These are phyloP conservation scores for Rhodamnia argentea DNA, from an alignment of 345 rosid species.

Conservation along the genomic window DNA sequence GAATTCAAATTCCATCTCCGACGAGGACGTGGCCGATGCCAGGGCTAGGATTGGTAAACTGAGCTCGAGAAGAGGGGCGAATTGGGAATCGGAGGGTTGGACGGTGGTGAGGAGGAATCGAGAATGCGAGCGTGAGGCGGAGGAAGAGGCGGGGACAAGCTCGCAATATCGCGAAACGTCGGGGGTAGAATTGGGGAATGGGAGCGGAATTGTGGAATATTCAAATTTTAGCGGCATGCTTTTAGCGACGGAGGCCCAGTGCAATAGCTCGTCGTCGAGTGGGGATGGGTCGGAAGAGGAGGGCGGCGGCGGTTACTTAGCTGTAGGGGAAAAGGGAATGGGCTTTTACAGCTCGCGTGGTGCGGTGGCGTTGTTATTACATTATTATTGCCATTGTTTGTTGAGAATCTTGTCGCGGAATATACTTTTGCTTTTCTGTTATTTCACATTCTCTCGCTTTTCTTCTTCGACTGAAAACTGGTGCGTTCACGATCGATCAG, in stretches of 20 bases:
- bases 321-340: conserved; percentile 5
- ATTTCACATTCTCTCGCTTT: background rate
- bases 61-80: conserved; percentile 16
- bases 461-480: background rate
- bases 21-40: background rate
- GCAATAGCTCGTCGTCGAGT: background rate
- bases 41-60: conserved; percentile 29
- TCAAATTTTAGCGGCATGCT: background rate
- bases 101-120: conserved; percentile 17
- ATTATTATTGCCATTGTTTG: background rate
- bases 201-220: background rate
- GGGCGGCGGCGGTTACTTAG: conserved; percentile 6
- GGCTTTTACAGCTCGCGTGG: conserved; percentile 4
- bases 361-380: background rate
- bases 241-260: background rate
- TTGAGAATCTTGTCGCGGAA: background rate
- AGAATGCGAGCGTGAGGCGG: background rate
- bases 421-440: background rate
- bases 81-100: conserved; percentile 65
- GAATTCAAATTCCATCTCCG: background rate
- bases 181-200: conserved; percentile 3
- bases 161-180: conserved; percentile 4
- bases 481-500: background rate
- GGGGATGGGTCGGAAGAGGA: background rate
- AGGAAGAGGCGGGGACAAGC: conserved; percentile 1